Evolutionary conservation across 2,329 filamentous ascomycete genomes (phyloP), one percentile per base, ranked within the genome.

Genomic region (Penicillium paneum): DNA sequence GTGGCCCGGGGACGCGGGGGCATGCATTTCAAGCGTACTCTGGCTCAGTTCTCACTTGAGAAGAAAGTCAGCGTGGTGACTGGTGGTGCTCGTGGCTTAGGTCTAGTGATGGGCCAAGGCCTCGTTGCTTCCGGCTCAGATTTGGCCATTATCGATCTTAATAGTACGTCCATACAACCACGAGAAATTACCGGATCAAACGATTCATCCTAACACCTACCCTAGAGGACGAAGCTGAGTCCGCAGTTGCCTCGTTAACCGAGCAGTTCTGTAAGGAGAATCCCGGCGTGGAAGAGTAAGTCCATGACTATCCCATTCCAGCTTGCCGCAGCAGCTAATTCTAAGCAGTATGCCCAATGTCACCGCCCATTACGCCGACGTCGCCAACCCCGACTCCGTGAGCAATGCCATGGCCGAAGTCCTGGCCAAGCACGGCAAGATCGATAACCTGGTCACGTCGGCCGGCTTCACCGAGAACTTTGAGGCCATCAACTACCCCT

Each of bases 401-500:
- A 86, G 89, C 54, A 74, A 79, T 31, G 88, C 88, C 64, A 81
- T 97, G 62, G 78, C 80, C 35, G 87, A 91, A 57, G 82, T 93
- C 62, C 71, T 93, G 47, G 66, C 78, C 45, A 76, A 82, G 55
- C 92, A 96, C 71, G 87, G 87, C 74, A 88, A 89, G 73, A 91
- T 97, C 64, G 91, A 96, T 76, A 87, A 90, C 74, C 83, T 97
- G 26, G 92, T 97, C 66, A 97, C 93, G 26, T 95, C 91, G n/a
- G 93, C 93, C 46, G 93, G 93, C 42, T 96, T 97, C 78, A 94
- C 90, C 13, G 93, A 97, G 79, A 97, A 97, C 79, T 95, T 91
- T 69, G 88, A 95, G 67, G 93, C 93, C 43, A 88, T 92, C 67
- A 86, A 87, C 63, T 97, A 97, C 76, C 92, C 92, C 0, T 85